Conservation (phyloP, 108 stramenopile species). For the Pseudonitzschia multiseries region DNA sequence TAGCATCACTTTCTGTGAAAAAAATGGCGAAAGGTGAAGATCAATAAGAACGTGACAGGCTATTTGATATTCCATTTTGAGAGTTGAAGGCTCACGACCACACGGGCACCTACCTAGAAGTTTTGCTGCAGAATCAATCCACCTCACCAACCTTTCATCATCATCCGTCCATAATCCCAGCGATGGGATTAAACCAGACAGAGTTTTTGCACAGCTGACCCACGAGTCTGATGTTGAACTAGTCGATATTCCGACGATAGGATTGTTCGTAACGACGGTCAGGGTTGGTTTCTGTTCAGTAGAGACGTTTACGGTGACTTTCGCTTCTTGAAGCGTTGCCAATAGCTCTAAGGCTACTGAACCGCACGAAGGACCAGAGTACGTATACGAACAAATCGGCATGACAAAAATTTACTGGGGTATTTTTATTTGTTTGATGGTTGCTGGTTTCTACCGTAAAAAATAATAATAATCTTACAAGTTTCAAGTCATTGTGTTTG, state of each 20-base stretch:
- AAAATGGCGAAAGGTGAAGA: not conserved
- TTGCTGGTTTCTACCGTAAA: too few relatives aligned
- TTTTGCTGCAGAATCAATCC: slow-evolving; percentile 32
- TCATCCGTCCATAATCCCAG: slow-evolving; percentile 27
- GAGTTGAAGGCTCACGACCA: too few relatives aligned
- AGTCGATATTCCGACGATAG: slow-evolving; percentile 10
- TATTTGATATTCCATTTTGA: not conserved
- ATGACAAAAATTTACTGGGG: slow-evolving; percentile 20
- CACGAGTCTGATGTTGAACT: slow-evolving; percentile 22
- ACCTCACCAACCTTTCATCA: slow-evolving; percentile 26
- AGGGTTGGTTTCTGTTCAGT: slow-evolving; percentile 20
- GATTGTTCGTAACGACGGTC: slow-evolving; percentile 29
- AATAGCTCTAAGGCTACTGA: slow-evolving; percentile 29
- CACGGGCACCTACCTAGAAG: not conserved
- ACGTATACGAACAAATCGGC: slow-evolving; percentile 30
- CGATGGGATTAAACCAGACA: slow-evolving; percentile 30
- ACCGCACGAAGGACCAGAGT: slow-evolving; percentile 30
- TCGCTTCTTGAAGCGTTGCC: slow-evolving; percentile 32
- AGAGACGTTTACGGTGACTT: slow-evolving; percentile 7
- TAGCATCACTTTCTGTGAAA: slow-evolving; percentile 1
- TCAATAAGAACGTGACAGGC: not conserved
- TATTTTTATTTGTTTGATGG: too few relatives aligned
- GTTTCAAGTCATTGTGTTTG: too few relatives aligned
- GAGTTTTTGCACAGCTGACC: slow-evolving; percentile 36
- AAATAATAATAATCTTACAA: too few relatives aligned